These are phyloP conservation scores for Penicillium robsamsonii DNA, from an alignment of 495 filamentous ascomycete species.

Conservation along the genomic window DNA sequence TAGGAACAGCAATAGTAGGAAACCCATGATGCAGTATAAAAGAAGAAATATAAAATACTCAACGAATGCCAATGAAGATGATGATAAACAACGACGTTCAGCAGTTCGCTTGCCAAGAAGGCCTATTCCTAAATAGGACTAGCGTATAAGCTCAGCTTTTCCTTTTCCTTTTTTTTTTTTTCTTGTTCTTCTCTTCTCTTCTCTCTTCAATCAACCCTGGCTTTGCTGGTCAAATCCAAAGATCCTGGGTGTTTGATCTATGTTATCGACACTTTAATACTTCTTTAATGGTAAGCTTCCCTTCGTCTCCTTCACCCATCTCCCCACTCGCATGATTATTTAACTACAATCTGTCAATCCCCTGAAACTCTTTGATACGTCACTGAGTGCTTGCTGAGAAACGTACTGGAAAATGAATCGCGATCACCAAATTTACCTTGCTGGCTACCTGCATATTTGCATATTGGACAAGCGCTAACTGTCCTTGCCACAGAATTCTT, in stretches of 20 bases:
- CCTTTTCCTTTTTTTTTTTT: constrained; percentile 24
- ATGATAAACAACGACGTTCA: constrained; percentile 1
- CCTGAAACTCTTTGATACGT: constrained; percentile 59
- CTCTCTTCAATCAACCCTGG: constrained; percentile 21
- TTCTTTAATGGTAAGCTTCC: constrained; percentile 38
- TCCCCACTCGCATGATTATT: constrained; percentile 64
- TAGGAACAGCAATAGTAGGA: constrained; percentile 48
- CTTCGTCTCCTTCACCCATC: constrained; percentile 2
- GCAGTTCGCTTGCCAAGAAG: constrained; percentile 14
- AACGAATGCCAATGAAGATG: constrained; percentile 6
- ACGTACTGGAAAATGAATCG: constrained; percentile 47
- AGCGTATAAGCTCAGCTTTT: constrained; percentile 22
- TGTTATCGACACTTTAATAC: constrained; percentile 14
- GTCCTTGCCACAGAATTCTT: constrained; percentile 17
- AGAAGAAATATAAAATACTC: neutral
- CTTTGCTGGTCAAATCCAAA: constrained; percentile 40
- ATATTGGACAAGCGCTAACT: constrained; percentile 5
- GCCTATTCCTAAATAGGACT: constrained; percentile 29
- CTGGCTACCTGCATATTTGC: constrained; percentile 1
- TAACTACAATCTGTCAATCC: constrained; percentile 86
- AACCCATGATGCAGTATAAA: constrained; percentile 40
- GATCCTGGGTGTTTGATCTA: neutral
- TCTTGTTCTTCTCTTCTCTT: constrained; percentile 16
- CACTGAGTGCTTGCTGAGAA: constrained; percentile 49
- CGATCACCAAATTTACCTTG: neutral